Conservation (phyloP, 768 basidiomycete genomes). For the Omphalotus guepiniiformis region DNA sequence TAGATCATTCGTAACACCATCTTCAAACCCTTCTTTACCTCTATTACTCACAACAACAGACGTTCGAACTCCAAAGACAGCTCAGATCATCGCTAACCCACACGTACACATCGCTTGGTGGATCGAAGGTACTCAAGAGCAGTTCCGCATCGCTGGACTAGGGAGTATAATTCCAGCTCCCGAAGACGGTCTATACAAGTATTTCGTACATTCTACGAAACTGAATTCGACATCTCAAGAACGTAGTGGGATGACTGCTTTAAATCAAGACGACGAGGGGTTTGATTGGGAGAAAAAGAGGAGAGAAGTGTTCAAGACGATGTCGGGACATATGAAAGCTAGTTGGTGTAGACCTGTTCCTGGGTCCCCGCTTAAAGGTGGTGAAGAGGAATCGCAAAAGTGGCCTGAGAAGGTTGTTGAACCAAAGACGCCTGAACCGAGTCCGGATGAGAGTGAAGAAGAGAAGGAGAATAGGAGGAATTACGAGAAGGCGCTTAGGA, state of each 20-base stretch:
- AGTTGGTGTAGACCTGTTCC: slow-evolving; percentile 68
- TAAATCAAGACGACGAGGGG: slow-evolving; percentile 33
- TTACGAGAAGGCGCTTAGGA: slow-evolving; percentile 51
- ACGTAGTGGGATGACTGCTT: slow-evolving; percentile 22
- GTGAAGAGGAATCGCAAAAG: slow-evolving; percentile 51
- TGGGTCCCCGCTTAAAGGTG: slow-evolving; percentile 48
- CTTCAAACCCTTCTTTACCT: slow-evolving; percentile 41
- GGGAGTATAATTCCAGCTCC: slow-evolving; percentile 54
- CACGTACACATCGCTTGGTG: slow-evolving; percentile 71
- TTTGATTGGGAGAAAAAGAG: slow-evolving; percentile 71
- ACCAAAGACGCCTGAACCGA: slow-evolving; percentile 28
- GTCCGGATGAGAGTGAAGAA: slow-evolving; percentile 33
- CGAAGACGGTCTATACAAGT: slow-evolving; percentile 28
- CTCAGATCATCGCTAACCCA: slow-evolving; percentile 46
- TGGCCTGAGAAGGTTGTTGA: slow-evolving; percentile 60
- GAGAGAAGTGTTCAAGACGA: slow-evolving; percentile 48
- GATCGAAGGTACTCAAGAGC: slow-evolving; percentile 61
- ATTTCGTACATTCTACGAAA: slow-evolving; percentile 26
- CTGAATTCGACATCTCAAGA: slow-evolving; percentile 9
- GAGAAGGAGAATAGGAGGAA: slow-evolving; percentile 40
- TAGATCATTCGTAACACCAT: slow-evolving; percentile 49
- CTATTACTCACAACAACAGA: slow-evolving; percentile 70
- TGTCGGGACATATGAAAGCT: slow-evolving; percentile 64
- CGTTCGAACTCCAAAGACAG: slow-evolving; percentile 63
- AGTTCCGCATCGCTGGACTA: slow-evolving; percentile 65